Evolutionary conservation across 1,284 basidiomycete species (phyloP), one percentile per base, ranked within the genome.

Genomic region (Cystobasidium sp.): DNA sequence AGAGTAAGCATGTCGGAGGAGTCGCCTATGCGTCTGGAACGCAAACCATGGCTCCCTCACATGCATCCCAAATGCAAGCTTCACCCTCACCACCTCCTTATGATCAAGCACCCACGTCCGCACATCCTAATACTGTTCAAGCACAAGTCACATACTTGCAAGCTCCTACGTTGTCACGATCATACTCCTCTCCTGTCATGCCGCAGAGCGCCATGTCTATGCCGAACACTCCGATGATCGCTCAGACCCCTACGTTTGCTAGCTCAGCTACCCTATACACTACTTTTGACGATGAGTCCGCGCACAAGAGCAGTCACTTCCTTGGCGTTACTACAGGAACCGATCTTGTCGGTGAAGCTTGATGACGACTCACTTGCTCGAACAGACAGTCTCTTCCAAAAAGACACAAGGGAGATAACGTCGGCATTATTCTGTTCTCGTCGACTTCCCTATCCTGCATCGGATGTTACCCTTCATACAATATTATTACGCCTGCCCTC

Each of bases 151-250:
- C 39, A n/a, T 66, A 66, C 39, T 53, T 66, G 39, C 64, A 66
- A 44, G 69, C 69, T 14, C 69, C 69, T 55, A 39, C 51, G 24
- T 43, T 71, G 18, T 46, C 58, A 16, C 43, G 69, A 52, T 63
- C 59, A 0, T 71, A 63, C 47, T 71, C 69, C 18, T 63, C 69
- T 18, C 69, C 69, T 12, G 61, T 61, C 44, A n/a, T 71, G 7
- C 58, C 58, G 3, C 52, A 58, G 41, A 41, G 69, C 22, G 59
- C 59, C 43, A 44, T 71, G 20, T 47, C 22, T 16, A 43, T 59
- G 39, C 69, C 69, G 9, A 22, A 24, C 44, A 56, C 69, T 55
- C 69, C 69, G 5, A 52, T 56, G 20, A 59, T 71, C 3, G 22
- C 41, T 16, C 69, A 71, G 51, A 46, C 31, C 20, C 37, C 69